Conservation (phyloP, 306 rosid genomes). For the Rubus idaeus region DNA sequence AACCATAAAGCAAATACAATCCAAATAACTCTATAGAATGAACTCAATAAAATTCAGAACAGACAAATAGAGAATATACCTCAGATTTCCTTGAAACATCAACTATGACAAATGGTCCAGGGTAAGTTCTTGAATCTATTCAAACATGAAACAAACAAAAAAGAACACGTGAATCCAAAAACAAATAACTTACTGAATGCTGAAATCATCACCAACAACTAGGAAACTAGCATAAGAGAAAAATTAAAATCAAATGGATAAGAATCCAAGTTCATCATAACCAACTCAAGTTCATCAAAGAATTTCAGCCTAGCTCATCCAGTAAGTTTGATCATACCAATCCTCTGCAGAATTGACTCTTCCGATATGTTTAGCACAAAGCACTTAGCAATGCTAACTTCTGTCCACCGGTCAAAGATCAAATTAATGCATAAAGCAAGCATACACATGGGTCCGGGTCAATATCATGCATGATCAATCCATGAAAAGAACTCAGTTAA, state of each 20-base stretch:
- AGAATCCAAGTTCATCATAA: neutral
- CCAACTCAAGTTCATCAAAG: neutral
- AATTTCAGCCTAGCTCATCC: neutral
- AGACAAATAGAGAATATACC: slow-evolving; percentile 49
- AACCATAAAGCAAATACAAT: neutral
- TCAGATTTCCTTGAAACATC: slow-evolving; percentile 67
- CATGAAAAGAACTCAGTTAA: neutral
- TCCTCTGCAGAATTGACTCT: neutral
- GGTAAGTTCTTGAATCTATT: slow-evolving; percentile 75
- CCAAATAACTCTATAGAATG: slow-evolving; percentile 4
- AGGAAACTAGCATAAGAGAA: neutral
- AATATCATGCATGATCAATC: neutral
- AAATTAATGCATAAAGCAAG: neutral
- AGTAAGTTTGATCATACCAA: neutral
- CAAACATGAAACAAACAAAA: slow-evolving; percentile 28
- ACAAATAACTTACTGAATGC: slow-evolving; percentile 18
- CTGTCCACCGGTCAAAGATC: neutral
- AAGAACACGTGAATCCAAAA: slow-evolving; percentile 16
- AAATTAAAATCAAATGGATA: neutral
- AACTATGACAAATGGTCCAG: slow-evolving; percentile 78
- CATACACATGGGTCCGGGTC: neutral
- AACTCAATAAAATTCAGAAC: slow-evolving; percentile 14
- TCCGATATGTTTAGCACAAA: neutral
- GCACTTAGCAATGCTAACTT: neutral
- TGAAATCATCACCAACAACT: slow-evolving; percentile 6